Conservation (phyloP, 129 eudicot species). For the Flaveria robusta region DNA sequence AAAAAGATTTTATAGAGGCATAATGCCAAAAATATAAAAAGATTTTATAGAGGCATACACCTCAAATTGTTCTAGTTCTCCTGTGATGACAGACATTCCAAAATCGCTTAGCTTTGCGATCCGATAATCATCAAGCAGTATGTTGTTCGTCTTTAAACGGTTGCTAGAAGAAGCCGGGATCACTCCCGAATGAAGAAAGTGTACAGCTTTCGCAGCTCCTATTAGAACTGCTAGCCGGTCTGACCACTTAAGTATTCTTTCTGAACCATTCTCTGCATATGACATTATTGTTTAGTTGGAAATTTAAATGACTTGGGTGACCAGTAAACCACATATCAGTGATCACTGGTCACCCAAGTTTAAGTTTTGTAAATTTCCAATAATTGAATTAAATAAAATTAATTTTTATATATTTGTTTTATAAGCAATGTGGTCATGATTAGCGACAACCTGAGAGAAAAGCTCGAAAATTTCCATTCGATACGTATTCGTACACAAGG, state of each 20-base stretch:
- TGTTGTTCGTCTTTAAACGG: slow-evolving; percentile 65
- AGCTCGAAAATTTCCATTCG: slow-evolving; percentile 69
- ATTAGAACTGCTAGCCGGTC: slow-evolving; percentile 76
- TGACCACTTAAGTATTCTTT: slow-evolving; percentile 72
- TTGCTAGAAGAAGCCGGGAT: slow-evolving; percentile 68
- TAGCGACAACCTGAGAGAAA: slow-evolving; percentile 65
- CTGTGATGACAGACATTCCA: slow-evolving; percentile 79
- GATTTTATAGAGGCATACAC: slow-evolving; percentile 29
- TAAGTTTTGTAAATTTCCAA: neutral
- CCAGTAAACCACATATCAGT: neutral
- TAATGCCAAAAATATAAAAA: slow-evolving; percentile 21
- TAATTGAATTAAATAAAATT: no score
- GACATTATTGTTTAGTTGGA: neutral
- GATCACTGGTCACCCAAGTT: neutral
- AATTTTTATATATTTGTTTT: neutral
- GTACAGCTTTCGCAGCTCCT: slow-evolving; percentile 85
- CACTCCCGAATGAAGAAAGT: slow-evolving; percentile 76
- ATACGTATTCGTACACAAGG: slow-evolving; percentile 68
- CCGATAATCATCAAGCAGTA: slow-evolving; percentile 71
- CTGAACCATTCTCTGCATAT: slow-evolving; percentile 53
- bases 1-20: slow-evolving; percentile 12
- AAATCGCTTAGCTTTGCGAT: slow-evolving; percentile 86
- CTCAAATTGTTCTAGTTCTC: slow-evolving; percentile 61
- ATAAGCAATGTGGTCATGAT: neutral
- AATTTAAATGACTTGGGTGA: neutral